Conservation (phyloP, 805 yeast species). For the Candida tibetensis region DNA sequence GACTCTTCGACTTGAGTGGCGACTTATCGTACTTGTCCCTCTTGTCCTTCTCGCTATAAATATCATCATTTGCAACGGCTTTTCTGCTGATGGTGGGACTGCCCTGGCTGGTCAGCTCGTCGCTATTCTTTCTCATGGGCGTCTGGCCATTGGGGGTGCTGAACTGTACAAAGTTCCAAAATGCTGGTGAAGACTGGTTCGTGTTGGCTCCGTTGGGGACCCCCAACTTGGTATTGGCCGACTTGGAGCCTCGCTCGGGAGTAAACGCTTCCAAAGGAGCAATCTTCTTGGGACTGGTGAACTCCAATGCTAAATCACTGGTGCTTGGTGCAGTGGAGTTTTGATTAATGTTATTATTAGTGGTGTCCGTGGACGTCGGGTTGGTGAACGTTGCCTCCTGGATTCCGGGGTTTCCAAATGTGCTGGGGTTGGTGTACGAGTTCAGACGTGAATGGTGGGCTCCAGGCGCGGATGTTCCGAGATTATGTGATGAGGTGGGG, state of each 20-base stretch:
- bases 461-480: constrained; percentile 17
- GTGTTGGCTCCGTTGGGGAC: constrained; percentile 30
- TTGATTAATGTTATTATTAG: constrained; percentile 7
- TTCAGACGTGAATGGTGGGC: constrained; percentile 29
- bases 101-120: constrained; percentile 35
- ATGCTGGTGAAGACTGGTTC: constrained; percentile 77
- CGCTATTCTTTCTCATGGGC: constrained; percentile 38
- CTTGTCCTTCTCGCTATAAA: constrained; percentile 12
- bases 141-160: constrained; percentile 46
- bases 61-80: constrained; percentile 7
- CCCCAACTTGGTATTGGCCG: constrained; percentile 19
- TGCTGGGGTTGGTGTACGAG: constrained; percentile 19
- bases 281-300: constrained; percentile 42
- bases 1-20: constrained; percentile 15
- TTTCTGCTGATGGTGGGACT: constrained; percentile 40
- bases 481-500: constrained; percentile 10
- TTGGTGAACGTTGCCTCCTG: constrained; percentile 8
- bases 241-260: constrained; percentile 41
- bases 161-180: constrained; percentile 90
- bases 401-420: constrained; percentile 4
- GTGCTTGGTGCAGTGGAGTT: constrained; percentile 26
- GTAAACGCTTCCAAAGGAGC: constrained; percentile 43
- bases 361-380: constrained; percentile 14
- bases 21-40: constrained; percentile 15
- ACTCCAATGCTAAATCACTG: constrained; percentile 35